Evolutionary conservation across 306 rosid species (phyloP).

Genomic region (Elaeagnus macrophylla): DNA sequence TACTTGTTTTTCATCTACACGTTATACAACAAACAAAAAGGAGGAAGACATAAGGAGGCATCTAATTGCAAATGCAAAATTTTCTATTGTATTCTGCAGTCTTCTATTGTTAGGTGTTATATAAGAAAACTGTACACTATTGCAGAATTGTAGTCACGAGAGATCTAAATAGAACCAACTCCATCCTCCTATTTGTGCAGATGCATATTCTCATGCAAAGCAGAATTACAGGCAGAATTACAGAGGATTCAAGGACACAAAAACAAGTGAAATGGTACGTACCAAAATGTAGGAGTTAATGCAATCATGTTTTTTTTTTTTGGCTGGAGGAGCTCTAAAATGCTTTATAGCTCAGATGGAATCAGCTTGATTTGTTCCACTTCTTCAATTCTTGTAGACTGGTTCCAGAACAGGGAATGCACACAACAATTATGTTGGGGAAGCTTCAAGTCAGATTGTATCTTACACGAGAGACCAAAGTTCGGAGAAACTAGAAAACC

Average conservation of each 20-base stretch:
- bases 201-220: conserved; percentile 43
- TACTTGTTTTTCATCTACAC: no score
- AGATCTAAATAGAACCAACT: not conserved
- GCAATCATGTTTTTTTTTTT: no score
- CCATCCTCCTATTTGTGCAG: conserved; percentile 15
- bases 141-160: not conserved
- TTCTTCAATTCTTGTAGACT: conserved; percentile 18
- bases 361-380: conserved; percentile 1
- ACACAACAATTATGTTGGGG: conserved; percentile 11
- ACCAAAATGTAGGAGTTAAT: no score
- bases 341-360: conserved; percentile 5
- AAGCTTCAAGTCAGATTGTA: conserved; percentile 26
- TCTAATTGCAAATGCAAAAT: no score
- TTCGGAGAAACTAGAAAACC: conserved; percentile 24
- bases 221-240: conserved; percentile 33
- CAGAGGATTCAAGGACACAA: conserved; percentile 28
- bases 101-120: no score
- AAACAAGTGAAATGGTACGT: conserved; percentile 30
- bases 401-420: conserved; percentile 26
- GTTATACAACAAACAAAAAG: no score
- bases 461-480: conserved; percentile 26
- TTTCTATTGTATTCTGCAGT: no score
- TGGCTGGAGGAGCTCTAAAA: conserved; percentile 1
- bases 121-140: no score
- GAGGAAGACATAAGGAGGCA: no score